These are phyloP conservation scores for Podosphaera leucotricha DNA, from an alignment of 2,329 filamentous ascomycete genomes.

Conservation along the genomic window DNA sequence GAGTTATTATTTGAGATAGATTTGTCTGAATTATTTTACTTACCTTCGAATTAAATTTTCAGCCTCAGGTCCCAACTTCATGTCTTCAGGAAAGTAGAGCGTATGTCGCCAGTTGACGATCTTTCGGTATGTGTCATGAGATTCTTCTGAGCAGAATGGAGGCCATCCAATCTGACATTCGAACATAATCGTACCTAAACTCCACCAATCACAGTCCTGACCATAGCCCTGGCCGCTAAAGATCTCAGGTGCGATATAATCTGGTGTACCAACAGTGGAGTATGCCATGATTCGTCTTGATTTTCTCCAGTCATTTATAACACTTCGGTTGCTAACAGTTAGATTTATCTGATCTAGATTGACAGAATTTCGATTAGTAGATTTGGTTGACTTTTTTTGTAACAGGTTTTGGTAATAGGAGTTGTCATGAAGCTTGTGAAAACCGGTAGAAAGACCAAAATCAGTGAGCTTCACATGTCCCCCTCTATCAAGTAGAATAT, in stretches of 20 bases:
- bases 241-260: constrained; percentile 97
- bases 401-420: constrained; percentile 96
- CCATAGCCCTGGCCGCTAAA: constrained; percentile 93
- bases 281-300: constrained; percentile 91
- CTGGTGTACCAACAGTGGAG: constrained; percentile 90
- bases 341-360: constrained; percentile 95
- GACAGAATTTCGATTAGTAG: constrained; percentile 72
- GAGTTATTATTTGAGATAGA: constrained; percentile 8
- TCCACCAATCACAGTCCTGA: constrained; percentile 98
- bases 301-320: constrained; percentile 97
- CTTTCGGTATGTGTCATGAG: constrained; percentile 94
- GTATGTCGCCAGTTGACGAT: constrained; percentile 97
- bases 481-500: constrained; percentile 83
- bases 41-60: constrained; percentile 84
- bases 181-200: constrained; percentile 96
- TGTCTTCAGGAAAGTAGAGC: constrained; percentile 88
- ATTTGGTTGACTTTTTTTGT: constrained; percentile 47
- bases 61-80: constrained; percentile 66
- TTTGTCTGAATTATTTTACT: constrained; percentile 13
- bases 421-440: constrained; percentile 94
- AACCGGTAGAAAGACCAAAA: constrained; percentile 91
- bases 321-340: constrained; percentile 88
- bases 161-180: constrained; percentile 97
- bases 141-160: constrained; percentile 93
- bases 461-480: constrained; percentile 97